Percentiles rank a stretch among this genome's conserved stretches.
phyloP scores from a whole-genome alignment of 805 yeast genomes.

The Yarrowia yakushimensis region DNA sequence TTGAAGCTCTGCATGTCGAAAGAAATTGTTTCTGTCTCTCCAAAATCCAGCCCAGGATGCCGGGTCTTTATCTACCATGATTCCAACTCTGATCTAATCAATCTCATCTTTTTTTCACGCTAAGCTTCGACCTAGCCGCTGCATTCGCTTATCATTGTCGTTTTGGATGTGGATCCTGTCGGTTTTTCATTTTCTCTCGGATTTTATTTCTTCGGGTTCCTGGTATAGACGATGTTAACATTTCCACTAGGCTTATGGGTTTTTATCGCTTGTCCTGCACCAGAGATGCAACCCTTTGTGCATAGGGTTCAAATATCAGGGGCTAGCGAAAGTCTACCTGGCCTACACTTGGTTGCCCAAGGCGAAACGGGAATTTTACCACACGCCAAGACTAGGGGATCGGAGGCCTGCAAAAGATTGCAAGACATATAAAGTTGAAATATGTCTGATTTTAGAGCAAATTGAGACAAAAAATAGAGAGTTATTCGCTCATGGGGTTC shows the following conservation, averaged over 20 bases:
- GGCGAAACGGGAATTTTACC: background rate
- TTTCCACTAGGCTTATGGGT: constrained; percentile 12
- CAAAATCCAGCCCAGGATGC: background rate
- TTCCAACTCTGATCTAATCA: background rate
- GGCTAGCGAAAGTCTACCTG: background rate
- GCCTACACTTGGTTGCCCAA: background rate
- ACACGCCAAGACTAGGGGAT: background rate
- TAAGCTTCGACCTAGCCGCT: background rate
- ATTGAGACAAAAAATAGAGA: too few species aligned
- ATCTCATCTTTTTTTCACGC: background rate
- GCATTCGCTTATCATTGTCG: background rate
- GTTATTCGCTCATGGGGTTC: too few species aligned
- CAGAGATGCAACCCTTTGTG: background rate
- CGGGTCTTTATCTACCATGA: background rate
- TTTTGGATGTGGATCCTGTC: background rate
- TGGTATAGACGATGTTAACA: background rate
- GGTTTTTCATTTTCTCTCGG: background rate
- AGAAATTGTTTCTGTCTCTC: background rate
- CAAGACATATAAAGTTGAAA: background rate
- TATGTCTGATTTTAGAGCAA: background rate
- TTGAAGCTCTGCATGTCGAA: background rate
- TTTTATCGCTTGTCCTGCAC: background rate
- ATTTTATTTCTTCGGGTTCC: background rate
- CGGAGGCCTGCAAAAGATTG: background rate
- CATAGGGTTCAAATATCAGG: background rate